Base-by-base conservation (phyloP, 306 rosid genomes). In the Rubus parviflorus region DNA sequence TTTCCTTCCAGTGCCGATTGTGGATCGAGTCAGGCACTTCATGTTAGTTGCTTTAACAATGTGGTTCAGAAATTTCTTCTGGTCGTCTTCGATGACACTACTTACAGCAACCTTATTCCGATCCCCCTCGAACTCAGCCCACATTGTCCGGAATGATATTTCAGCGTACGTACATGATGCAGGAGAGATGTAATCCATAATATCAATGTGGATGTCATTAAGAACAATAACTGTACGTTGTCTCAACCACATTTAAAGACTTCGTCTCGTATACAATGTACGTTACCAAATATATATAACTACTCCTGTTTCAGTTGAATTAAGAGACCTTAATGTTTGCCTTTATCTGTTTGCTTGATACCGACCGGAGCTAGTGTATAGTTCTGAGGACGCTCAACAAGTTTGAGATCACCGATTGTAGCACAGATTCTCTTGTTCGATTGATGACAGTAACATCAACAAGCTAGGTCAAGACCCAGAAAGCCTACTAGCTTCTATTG, bases 81-180 rank as follows among this genome's bases (percentile, higher is more conserved):
- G 17, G 30, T 25, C 95, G 20, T 90, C 91, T 83, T 87, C 91
- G 70, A 92, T 79, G 72, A 92, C 81, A 17, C 95, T 90, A 75
- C 88, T 92, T 41, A 90, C 91, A 75, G 95, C 97, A 82, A 92
- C 97, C 97, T 92, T 94, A 86, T 94, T 94, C 82, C 12, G 56
- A 14, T 94, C 97, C 97, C 98, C 92, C 79, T 94, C 98, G 83
- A 94, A 94, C 72, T 94, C 97, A 65, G 97, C 97, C 97, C 98
- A 94, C 97, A 94, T 94, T 40, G 95, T 89, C 85, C 97, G 88
- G 67, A 94, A 94, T 79, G 93, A 90, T 76, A 84, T 90, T 70
- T 94, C 97, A 77, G 94, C 86, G n/a, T n/a, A n/a, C n/a, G n/a
- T n/a, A 71, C 98, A 94, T 60, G 89, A 88, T 70, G 98, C 98